Evolutionary conservation across 2,329 filamentous ascomycete genomes (phyloP), one percentile per base, ranked within the genome.

Genomic region (Sclerotinia nivalis): DNA sequence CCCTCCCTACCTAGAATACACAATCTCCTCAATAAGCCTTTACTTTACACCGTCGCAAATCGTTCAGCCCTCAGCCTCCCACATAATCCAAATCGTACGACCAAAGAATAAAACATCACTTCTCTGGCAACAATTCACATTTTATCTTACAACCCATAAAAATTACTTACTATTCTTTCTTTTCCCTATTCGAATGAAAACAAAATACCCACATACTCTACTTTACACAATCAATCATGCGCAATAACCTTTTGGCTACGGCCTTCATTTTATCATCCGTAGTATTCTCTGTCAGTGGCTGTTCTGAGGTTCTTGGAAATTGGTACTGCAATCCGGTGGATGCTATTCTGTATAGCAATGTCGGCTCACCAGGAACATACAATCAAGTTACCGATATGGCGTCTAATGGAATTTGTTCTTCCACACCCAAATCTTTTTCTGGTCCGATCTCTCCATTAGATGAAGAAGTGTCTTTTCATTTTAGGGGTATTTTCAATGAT

Each of bases 401-500:
- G 71, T 75, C 82, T 22, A 77, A 80, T 62, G 86, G 86, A 54
- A 76, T 81, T 28, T 93, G 91, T 79, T 75, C 80, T 9, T 87
- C 83, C 72, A 78, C 82, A 50, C 80, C 83, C 22, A 81, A 85
- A 71, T 70, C 78, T 0, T 93, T 88, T 76, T 82, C 80, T 15
- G 90, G 91, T 20, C 82, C 85, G 54, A 81, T 92, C 66, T 86
- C 89, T 40, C 91, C 91, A 9, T 83, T 93, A 47, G 84, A 91
- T 72, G 88, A 91, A 77, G 90, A 91, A 81, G 91, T 93, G 81
- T 69, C 68, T 10, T 50, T 69, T 28, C 60, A 66, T 50, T 69
- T 69, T 31, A 61, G 68, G 31, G 68, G 68, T 60, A 69, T 49
- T 45, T 49, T 15, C 34, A 20, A 68, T 22, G 22, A 40, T 31